Conservation (phyloP, 805 yeast genomes). For the Ogataea pini region DNA sequence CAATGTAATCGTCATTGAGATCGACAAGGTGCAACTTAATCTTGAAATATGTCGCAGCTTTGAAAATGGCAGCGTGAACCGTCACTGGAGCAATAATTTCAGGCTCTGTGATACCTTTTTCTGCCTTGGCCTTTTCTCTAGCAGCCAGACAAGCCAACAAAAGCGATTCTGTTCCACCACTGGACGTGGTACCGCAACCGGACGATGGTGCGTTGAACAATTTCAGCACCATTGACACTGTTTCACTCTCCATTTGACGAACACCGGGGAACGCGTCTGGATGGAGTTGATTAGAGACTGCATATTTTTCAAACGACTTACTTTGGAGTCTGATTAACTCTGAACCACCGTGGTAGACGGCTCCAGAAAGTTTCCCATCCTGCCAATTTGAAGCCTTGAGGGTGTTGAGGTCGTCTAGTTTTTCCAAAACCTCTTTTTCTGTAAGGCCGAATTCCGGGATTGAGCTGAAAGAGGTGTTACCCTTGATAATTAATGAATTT, state of each 20-base stretch:
- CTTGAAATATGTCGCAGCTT: conserved; percentile 88
- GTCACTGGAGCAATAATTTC: conserved; percentile 90
- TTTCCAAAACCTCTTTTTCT: conserved; percentile 45
- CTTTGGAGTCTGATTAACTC: conserved; percentile 74
- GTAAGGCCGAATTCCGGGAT: conserved; percentile 66
- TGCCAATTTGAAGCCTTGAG: conserved; percentile 76
- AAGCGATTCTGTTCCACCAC: conserved; percentile 96
- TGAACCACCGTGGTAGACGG: conserved; percentile 95
- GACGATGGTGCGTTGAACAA: conserved; percentile 77
- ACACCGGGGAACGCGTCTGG: conserved; percentile 98
- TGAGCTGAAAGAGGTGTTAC: conserved; percentile 42
- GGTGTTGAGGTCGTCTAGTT: conserved; percentile 49
- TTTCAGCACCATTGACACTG: conserved; percentile 84
- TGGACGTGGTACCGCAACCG: conserved; percentile 79
- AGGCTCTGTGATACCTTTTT: conserved; percentile 64
- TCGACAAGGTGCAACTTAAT: conserved; percentile 83
- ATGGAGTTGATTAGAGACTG: conserved; percentile 92
- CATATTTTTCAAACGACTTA: conserved; percentile 69
- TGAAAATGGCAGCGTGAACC: conserved; percentile 92
- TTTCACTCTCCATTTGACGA: conserved; percentile 94
- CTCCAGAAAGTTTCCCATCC: conserved; percentile 86
- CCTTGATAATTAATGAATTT: conserved; percentile 54
- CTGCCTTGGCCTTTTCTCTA: conserved; percentile 64
- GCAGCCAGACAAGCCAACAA: conserved; percentile 87
- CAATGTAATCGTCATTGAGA: conserved; percentile 66